Evolutionary conservation across 2,329 filamentous ascomycete species (phyloP).

Genomic region (Trichoderma sp.): DNA sequence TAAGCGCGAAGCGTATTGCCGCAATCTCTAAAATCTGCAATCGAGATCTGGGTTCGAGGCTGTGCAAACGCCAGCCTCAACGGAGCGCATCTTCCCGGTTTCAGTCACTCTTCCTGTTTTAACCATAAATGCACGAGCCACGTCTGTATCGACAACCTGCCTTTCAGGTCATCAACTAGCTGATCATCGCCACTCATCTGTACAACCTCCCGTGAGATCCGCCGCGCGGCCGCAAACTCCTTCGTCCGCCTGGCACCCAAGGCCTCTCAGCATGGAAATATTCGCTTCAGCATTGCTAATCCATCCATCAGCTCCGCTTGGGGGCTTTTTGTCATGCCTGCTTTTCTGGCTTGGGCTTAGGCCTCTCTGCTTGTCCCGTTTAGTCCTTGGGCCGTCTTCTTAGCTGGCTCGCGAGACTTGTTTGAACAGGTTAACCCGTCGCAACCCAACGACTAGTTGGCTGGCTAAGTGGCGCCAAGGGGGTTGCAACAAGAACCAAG

Average conservation of each 20-base stretch:
- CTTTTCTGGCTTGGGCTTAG: constrained; percentile 2
- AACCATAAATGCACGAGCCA: neutral
- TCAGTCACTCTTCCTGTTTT: neutral
- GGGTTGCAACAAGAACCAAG: neutral
- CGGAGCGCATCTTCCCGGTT: neutral
- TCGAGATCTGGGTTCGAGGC: neutral
- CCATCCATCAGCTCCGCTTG: neutral
- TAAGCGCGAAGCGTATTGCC: neutral
- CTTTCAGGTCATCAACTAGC: neutral
- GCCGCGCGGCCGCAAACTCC: neutral
- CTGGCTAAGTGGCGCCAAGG: constrained; percentile 1
- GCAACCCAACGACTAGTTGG: neutral
- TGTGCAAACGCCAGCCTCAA: constrained; percentile 6
- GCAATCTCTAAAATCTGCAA: neutral
- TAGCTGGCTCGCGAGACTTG: neutral
- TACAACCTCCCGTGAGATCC: neutral
- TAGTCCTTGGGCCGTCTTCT: neutral
- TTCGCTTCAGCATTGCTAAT: neutral
- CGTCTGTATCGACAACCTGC: neutral
- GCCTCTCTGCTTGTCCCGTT: neutral
- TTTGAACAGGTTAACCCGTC: neutral
- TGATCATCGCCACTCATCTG: neutral
- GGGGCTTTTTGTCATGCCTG: constrained; percentile 2
- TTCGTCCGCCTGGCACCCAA: neutral
- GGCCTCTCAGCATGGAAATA: neutral